Conservation (phyloP, 1,284 basidiomycete species). For the Testicularia cyperi region DNA sequence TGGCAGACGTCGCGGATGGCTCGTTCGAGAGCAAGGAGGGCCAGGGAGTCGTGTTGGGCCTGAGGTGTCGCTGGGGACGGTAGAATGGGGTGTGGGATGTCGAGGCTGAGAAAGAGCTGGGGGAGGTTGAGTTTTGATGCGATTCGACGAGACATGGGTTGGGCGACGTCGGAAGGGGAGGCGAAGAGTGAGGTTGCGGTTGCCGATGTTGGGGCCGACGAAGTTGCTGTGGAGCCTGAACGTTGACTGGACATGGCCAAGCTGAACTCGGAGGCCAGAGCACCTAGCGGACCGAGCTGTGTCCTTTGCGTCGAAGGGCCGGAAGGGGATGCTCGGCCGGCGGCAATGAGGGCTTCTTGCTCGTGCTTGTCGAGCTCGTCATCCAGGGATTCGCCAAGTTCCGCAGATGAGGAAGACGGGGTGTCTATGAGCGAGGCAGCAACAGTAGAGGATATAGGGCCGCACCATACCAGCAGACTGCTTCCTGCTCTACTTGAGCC, state of each 20-base stretch:
- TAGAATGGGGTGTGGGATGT: slow-evolving; percentile 16
- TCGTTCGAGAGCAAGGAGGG: slow-evolving; percentile 34
- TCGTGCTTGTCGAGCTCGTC: too few relatives aligned
- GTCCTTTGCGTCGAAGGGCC: too few relatives aligned
- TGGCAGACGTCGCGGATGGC: slow-evolving; percentile 22
- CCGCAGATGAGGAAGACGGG: not conserved
- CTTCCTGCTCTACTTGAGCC: not conserved
- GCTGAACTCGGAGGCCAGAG: slow-evolving; percentile 23
- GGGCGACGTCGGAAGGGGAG: slow-evolving; percentile 5
- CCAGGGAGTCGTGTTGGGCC: slow-evolving; percentile 20
- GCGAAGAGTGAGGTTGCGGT: slow-evolving; percentile 2
- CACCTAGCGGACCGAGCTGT: not conserved
- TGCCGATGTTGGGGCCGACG: not conserved
- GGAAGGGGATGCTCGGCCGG: too few relatives aligned
- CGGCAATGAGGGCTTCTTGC: too few relatives aligned
- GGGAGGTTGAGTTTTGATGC: slow-evolving; percentile 15
- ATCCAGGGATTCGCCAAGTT: too few relatives aligned
- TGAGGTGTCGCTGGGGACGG: slow-evolving; percentile 1
- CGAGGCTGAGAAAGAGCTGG: slow-evolving; percentile 41
- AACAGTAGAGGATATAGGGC: slow-evolving; percentile 3
- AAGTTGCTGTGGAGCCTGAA: not conserved
- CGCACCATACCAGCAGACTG: slow-evolving; percentile 20
- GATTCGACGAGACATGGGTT: slow-evolving; percentile 15
- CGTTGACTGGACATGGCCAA: slow-evolving; percentile 20
- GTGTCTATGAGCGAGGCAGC: slow-evolving; percentile 1